phyloP scores from a whole-genome alignment of 805 yeast species.

The Candida orba region DNA sequence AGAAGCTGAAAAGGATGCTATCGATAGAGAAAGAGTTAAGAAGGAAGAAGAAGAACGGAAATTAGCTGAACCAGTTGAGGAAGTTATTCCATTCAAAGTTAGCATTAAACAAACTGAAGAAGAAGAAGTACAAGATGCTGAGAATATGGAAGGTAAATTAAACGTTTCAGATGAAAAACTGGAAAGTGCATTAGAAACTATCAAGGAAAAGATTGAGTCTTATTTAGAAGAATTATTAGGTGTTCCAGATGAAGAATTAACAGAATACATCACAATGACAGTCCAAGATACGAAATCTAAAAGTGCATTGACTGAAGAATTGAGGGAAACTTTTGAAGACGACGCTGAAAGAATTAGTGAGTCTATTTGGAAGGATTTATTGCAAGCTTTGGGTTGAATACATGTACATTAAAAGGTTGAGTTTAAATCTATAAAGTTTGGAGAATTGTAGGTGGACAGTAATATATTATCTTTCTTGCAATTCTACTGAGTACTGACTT shows the following conservation, averaged over 20 bases:
- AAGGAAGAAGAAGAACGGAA: constrained; percentile 14
- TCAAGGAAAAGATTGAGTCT: constrained; percentile 32
- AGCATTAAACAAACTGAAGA: constrained; percentile 1
- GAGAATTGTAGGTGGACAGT: too few species aligned
- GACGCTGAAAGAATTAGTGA: constrained; percentile 37
- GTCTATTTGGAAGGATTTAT: constrained; percentile 29
- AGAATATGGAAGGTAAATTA: background rate
- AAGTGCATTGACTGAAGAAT: constrained; percentile 33
- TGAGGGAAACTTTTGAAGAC: constrained; percentile 44
- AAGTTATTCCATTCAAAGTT: constrained; percentile 2
- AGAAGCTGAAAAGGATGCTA: constrained; percentile 38
- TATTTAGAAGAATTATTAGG: constrained; percentile 49
- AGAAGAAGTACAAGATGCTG: constrained; percentile 5
- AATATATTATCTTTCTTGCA: too few species aligned
- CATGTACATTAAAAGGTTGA: background rate
- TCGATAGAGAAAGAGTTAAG: constrained; percentile 32
- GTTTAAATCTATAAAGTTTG: too few species aligned
- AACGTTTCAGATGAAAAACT: constrained; percentile 9
- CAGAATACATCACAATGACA: constrained; percentile 35
- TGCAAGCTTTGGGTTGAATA: background rate
- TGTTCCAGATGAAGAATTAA: constrained; percentile 42
- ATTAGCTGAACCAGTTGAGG: constrained; percentile 1
- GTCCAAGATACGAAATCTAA: constrained; percentile 29
- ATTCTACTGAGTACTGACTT: too few species aligned
- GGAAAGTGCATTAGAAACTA: constrained; percentile 12